Evolutionary conservation across 805 yeast genomes (phyloP).

Genomic region (Candida insectalens): DNA sequence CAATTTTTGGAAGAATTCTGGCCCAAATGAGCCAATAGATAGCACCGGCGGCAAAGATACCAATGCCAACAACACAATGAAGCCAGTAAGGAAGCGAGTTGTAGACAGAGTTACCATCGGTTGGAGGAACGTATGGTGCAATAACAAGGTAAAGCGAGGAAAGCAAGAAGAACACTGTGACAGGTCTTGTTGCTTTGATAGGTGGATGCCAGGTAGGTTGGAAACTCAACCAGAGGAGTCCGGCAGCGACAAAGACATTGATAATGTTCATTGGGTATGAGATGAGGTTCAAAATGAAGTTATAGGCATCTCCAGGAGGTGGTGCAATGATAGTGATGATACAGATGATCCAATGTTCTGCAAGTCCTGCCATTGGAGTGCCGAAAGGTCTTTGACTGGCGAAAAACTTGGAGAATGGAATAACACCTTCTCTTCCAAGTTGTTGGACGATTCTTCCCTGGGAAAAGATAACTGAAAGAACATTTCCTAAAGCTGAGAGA

Average conservation of each 20-base stretch:
- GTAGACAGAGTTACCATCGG: constrained; percentile 57
- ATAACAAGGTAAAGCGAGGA: constrained; percentile 58
- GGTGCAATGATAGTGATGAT: constrained; percentile 66
- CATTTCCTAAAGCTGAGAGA: constrained; percentile 72
- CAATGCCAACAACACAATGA: constrained; percentile 70
- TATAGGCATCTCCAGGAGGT: constrained; percentile 82
- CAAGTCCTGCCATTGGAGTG: constrained; percentile 62
- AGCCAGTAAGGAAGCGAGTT: constrained; percentile 58
- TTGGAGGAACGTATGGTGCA: constrained; percentile 76
- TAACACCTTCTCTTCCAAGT: constrained; percentile 68
- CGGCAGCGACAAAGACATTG: constrained; percentile 30
- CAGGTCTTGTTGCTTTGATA: constrained; percentile 54
- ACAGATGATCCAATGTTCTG: constrained; percentile 72
- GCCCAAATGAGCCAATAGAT: constrained; percentile 63
- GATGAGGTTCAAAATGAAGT: constrained; percentile 67
- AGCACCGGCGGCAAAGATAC: constrained; percentile 56
- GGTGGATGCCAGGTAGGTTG: constrained; percentile 63
- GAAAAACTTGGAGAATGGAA: constrained; percentile 65
- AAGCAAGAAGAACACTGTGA: constrained; percentile 52
- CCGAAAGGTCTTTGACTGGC: constrained; percentile 65
- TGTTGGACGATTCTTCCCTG: constrained; percentile 78
- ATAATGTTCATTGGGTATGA: constrained; percentile 77
- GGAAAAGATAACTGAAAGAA: constrained; percentile 68
- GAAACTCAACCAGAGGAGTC: constrained; percentile 42
- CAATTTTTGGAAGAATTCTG: constrained; percentile 41